Percentiles rank a stretch among this genome's conserved stretches.
These are phyloP conservation scores for Rhynchosporium secalis DNA, from an alignment of 2,329 filamentous ascomycete genomes.

Conservation along the genomic window DNA sequence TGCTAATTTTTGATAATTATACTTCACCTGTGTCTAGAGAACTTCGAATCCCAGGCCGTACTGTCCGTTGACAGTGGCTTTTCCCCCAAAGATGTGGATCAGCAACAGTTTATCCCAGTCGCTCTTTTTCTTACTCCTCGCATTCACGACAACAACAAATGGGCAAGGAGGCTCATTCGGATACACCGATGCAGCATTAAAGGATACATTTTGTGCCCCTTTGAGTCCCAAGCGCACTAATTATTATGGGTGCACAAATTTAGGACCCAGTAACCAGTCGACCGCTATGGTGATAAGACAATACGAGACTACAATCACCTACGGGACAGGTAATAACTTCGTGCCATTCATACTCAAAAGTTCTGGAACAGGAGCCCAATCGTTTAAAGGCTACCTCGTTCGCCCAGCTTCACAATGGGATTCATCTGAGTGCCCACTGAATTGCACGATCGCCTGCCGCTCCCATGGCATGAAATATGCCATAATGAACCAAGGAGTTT, in stretches of 20 bases:
- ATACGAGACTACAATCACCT: neutral
- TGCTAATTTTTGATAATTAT: neutral
- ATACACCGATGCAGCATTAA: neutral
- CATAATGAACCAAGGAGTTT: neutral
- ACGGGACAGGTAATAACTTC: neutral
- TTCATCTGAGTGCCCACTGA: neutral
- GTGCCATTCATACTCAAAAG: neutral
- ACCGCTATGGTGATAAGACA: neutral
- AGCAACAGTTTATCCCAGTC: neutral
- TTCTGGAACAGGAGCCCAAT: neutral
- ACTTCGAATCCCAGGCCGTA: neutral
- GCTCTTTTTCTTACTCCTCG: neutral
- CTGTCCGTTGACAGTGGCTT: neutral
- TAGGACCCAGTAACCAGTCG: neutral
- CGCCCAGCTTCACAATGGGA: conserved; percentile 1
- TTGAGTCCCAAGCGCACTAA: neutral
- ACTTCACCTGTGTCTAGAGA: neutral
- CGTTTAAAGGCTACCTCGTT: neutral
- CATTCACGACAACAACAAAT: neutral
- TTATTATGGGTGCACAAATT: neutral
- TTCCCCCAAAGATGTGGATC: neutral
- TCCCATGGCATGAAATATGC: conserved; percentile 14
- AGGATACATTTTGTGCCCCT: neutral
- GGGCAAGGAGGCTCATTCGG: conserved; percentile 15
- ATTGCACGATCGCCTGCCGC: conserved; percentile 9